Evolutionary conservation across 2,329 filamentous ascomycete species (phyloP).

Genomic region (Bipolaris bicolor): DNA sequence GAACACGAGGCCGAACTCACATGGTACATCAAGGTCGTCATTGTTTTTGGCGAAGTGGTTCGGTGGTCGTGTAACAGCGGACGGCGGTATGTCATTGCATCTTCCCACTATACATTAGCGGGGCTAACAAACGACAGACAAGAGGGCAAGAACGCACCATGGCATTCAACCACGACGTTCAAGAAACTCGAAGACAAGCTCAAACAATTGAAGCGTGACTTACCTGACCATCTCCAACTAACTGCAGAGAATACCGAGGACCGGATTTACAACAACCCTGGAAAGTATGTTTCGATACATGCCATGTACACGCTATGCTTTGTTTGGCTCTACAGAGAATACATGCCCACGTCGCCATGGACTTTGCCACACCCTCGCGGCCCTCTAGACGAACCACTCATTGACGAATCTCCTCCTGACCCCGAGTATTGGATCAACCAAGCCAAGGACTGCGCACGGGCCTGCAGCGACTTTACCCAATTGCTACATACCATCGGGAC

Average conservation of each 20-base stretch:
- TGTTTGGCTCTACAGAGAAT: constrained; percentile 72
- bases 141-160: constrained; percentile 62
- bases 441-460: constrained; percentile 67
- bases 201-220: constrained; percentile 58
- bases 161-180: constrained; percentile 64
- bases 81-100: constrained; percentile 52
- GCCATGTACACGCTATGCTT: constrained; percentile 69
- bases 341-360: constrained; percentile 69
- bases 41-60: constrained; percentile 63
- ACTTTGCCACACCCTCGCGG: constrained; percentile 58
- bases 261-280: constrained; percentile 68
- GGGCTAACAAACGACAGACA: constrained; percentile 21
- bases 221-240: constrained; percentile 65
- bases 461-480: constrained; percentile 68
- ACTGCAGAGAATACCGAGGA: constrained; percentile 68
- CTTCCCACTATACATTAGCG: not conserved
- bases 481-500: constrained; percentile 60
- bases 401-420: constrained; percentile 13
- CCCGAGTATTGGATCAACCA: constrained; percentile 66
- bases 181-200: constrained; percentile 60
- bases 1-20: constrained; percentile 56
- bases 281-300: constrained; percentile 70
- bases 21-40: constrained; percentile 60
- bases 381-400: constrained; percentile 62
- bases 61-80: constrained; percentile 65